Conservation (phyloP, 1,284 basidiomycete species). For the Cystobasidiaceae sp. region DNA sequence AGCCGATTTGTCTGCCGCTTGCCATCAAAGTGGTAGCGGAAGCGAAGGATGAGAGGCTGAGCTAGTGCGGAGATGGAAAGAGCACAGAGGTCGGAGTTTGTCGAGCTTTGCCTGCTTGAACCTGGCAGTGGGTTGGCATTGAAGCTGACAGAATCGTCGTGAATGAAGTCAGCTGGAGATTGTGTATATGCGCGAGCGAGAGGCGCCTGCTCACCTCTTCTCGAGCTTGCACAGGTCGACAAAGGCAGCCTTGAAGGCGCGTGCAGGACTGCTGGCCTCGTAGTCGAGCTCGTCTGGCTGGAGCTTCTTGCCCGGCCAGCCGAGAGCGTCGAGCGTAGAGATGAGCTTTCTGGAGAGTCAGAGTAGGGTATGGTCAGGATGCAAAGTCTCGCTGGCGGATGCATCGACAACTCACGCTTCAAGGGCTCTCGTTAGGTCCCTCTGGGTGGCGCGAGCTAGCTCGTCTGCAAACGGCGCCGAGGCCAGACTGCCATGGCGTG, state of each 20-base stretch:
- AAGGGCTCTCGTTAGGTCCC: not conserved
- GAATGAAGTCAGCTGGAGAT: no score
- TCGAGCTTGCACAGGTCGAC: constrained; percentile 69
- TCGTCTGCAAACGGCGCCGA: constrained; percentile 12
- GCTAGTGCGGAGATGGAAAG: constrained; percentile 77
- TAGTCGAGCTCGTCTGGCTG: constrained; percentile 8
- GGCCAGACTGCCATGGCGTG: not conserved
- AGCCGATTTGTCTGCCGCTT: constrained; percentile 78
- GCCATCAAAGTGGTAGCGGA: constrained; percentile 93
- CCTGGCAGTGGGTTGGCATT: no score
- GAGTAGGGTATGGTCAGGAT: not conserved
- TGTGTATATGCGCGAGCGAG: no score
- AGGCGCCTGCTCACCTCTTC: constrained; percentile 63
- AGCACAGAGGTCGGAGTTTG: constrained; percentile 59
- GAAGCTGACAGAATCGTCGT: no score
- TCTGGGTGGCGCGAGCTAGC: constrained; percentile 1
- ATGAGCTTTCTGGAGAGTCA: constrained; percentile 56
- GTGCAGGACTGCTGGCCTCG: constrained; percentile 59
- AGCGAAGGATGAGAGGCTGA: constrained; percentile 75
- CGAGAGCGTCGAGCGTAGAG: constrained; percentile 61
- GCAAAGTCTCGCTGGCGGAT: not conserved
- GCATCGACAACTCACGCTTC: constrained; percentile 5
- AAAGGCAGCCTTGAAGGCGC: constrained; percentile 67
- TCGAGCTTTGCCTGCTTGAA: no score
- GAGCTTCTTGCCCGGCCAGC: constrained; percentile 68